Base-by-base conservation (phyloP, 2,329 filamentous ascomycete genomes). In the Botrytis porri region DNA sequence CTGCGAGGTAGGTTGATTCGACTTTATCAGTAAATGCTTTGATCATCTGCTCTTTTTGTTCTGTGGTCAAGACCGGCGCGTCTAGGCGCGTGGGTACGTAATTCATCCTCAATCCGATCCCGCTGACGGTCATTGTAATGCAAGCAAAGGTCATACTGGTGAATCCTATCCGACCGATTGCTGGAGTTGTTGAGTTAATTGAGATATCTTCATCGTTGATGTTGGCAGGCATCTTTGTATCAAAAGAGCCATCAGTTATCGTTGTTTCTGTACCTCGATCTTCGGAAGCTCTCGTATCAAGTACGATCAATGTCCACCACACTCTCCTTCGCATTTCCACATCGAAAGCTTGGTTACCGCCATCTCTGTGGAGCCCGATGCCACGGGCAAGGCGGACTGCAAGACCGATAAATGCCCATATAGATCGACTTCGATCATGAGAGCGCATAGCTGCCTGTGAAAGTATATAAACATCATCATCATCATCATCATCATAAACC, bases 351-450 rank as follows among this genome's bases (percentile, higher is more conserved):
- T 86, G 51, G 82, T 81, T 16, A 81, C 83, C 6, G 37, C 85
- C 86, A 76, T 88, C 86, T 16, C 86, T 84, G 73, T 86, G 86
- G 25, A 87, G 75, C 29, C 86, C 86, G 71, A 88, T 79, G 48
- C 77, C 78, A 62, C 80, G 80, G 25, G 81, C 82, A 64, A 83
- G 75, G 39, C 82, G 80, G 39, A 81, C 74, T 29, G 78, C 72
- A 75, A 73, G 62, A 80, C 83, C 77, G 81, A 81, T 79, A 81
- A 86, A 75, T 82, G 83, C 74, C 83, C 83, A 73, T 76, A 79
- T 59, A 75, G 82, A 81, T 81, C 81, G 75, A 81, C 83, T 76
- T 80, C 84, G 45, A 69, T 75, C 69, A 43, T 74, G 64, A 45
- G 48, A 29, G 62, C 76, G 69, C 57, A 75, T 32, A 32, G 60